phyloP scores from a whole-genome alignment of 176 grass and related monocot genomes.

The Rhynchospora tenuis region DNA sequence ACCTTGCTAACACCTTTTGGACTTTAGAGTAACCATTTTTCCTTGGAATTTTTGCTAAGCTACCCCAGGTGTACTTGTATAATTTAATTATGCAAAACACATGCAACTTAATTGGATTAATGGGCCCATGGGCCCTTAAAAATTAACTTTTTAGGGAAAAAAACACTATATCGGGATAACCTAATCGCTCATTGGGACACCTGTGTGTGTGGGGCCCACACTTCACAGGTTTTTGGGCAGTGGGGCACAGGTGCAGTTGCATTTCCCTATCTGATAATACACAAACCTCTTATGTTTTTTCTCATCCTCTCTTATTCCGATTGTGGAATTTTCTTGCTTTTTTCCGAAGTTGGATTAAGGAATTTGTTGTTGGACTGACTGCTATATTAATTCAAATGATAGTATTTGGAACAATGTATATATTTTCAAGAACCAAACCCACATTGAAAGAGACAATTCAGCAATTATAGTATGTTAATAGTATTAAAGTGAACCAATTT shows the following conservation, averaged over 20 bases:
- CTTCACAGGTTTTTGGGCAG: neutral
- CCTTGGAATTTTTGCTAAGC: no score
- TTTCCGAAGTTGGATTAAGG: no score
- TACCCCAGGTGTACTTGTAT: no score
- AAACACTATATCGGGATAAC: neutral
- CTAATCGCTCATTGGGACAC: neutral
- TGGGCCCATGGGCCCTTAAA: neutral
- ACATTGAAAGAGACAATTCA: neutral
- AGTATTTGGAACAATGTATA: neutral
- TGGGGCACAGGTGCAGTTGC: neutral
- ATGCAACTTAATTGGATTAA: neutral
- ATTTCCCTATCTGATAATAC: neutral
- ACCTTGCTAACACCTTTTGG: neutral
- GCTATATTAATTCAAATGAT: neutral
- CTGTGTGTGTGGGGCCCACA: neutral
- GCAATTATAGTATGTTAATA: neutral
- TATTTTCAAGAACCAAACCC: neutral
- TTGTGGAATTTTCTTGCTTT: neutral
- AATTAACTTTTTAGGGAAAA: neutral
- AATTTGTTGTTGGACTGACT: neutral
- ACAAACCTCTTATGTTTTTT: neutral
- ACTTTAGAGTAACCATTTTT: neutral
- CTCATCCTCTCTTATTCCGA: neutral
- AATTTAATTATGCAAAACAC: no score
- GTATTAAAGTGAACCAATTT: neutral